Evolutionary conservation across 2,329 filamentous ascomycete species (phyloP).

Genomic region (Cladosporium sp.): DNA sequence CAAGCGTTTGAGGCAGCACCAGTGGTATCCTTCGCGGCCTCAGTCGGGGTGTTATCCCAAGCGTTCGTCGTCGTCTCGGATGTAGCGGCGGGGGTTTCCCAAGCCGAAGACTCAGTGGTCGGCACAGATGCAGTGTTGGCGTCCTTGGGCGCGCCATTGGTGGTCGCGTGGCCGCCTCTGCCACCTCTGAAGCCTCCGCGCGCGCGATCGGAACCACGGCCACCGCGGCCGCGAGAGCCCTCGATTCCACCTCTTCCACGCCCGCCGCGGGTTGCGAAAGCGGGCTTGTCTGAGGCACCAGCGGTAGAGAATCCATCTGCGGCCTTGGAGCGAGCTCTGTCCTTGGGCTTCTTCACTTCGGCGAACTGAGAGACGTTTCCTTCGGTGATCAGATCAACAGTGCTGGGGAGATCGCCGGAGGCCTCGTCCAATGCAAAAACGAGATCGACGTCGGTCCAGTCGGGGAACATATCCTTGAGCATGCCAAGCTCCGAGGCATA

Average conservation of each 20-base stretch:
- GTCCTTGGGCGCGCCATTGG: conserved; percentile 60
- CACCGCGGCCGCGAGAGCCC: conserved; percentile 47
- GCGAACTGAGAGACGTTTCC: conserved; percentile 78
- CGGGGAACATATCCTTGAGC: conserved; percentile 88
- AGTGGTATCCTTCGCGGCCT: conserved; percentile 14
- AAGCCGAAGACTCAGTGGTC: conserved; percentile 62
- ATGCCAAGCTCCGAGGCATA: conserved; percentile 72
- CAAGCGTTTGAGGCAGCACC: conserved; percentile 34
- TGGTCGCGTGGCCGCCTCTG: conserved; percentile 54
- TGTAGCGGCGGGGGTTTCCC: conserved; percentile 45
- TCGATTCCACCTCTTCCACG: conserved; percentile 41
- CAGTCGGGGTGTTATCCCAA: conserved; percentile 21
- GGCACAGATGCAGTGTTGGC: conserved; percentile 51
- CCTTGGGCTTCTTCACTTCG: conserved; percentile 76
- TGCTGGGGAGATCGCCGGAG: conserved; percentile 64
- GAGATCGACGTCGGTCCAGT: conserved; percentile 93
- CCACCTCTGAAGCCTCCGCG: conserved; percentile 49
- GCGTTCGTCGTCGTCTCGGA: conserved; percentile 16
- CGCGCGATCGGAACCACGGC: conserved; percentile 54
- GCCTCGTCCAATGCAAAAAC: conserved; percentile 89
- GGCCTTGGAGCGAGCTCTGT: conserved; percentile 63
- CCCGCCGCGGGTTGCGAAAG: conserved; percentile 36
- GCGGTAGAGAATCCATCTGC: conserved; percentile 54
- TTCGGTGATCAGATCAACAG: conserved; percentile 73
- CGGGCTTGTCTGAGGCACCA: conserved; percentile 45